Base-by-base conservation (phyloP, 352 stramenopile species). In the Pythium apleroticum region DNA sequence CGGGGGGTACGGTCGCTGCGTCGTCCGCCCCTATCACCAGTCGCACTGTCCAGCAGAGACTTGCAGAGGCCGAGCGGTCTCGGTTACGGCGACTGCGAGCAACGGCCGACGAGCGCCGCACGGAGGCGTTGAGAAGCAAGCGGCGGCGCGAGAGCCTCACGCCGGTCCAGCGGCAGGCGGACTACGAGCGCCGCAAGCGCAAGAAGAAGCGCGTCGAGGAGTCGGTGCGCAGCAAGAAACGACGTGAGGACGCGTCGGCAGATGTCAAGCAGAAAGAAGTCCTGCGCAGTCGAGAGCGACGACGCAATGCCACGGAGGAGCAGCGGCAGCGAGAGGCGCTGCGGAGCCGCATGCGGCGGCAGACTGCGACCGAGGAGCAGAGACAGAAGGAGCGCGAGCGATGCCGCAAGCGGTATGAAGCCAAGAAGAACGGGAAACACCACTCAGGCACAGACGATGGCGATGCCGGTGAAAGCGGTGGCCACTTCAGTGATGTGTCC, bases 301-400 rank as follows among this genome's bases (percentile, higher is more conserved):
- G 84, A 9, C 74, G 76, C 1, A 84, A 88, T 33, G 84, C 84
- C 0, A 87, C 84, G 0, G 80, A 89, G 22, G 79, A 89, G 37
- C 84, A 92, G 60, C 75, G 80, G 7, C 57, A 78, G 52, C 70
- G 77, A n/a, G 84, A 92, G 48, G 84, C 84, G 0, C 67, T 87
- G 49, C 71, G 84, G 0, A 90, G 81, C 63, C 77, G 78, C 12
- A 61, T 68, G 33, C 74, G 84, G 22, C 76, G 84, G 2, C 67
- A 86, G 25, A 86, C 85, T 52, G 80, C 81, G 3, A 86, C 81
- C 1, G 78, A 92, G 25, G 78, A 84, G 17, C 84, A 92, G 45
- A 76, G 77, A 30, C 7, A 75, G 3, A 77, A 76, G 22, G 84
- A 92, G 55, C 80, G 80, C 5, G 84, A 92, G 52, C 84, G 84